These are phyloP conservation scores for Russula griseocarnosa DNA, from an alignment of 768 basidiomycete species.

Conservation along the genomic window DNA sequence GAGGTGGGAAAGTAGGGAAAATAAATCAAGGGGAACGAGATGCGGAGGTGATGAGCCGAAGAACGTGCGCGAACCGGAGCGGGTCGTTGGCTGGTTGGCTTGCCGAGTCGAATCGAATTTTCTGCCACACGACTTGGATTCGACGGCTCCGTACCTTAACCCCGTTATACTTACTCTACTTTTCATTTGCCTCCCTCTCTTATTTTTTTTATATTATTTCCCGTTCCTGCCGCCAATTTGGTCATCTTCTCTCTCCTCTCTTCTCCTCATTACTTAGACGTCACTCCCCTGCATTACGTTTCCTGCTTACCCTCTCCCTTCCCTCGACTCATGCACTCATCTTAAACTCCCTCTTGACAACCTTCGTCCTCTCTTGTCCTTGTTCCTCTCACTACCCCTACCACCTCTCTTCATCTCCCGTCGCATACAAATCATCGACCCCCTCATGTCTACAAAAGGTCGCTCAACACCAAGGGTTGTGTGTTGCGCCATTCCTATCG, in stretches of 20 bases:
- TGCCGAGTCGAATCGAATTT: slow-evolving; percentile 31
- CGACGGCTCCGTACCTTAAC: slow-evolving; percentile 13
- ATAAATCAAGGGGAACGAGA: not conserved
- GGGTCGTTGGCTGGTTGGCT: slow-evolving; percentile 30
- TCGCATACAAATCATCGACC: slow-evolving; percentile 11
- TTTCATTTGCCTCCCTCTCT: not conserved
- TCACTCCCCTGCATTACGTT: slow-evolving; percentile 19
- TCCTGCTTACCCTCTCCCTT: slow-evolving; percentile 2
- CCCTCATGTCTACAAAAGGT: slow-evolving; percentile 52
- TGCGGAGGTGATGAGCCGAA: slow-evolving; percentile 30
- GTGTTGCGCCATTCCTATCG: slow-evolving; percentile 86
- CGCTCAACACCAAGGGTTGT: slow-evolving; percentile 79
- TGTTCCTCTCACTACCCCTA: slow-evolving; percentile 1
- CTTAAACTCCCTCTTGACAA: slow-evolving; percentile 19
- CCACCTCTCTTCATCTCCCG: slow-evolving; percentile 1
- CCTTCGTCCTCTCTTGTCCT: slow-evolving; percentile 1
- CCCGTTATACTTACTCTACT: not conserved
- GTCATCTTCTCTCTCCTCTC: too few relatives aligned
- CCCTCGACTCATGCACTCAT: slow-evolving; percentile 27
- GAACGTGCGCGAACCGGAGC: slow-evolving; percentile 39
- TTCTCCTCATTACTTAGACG: slow-evolving; percentile 2
- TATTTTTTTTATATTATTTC: slow-evolving; percentile 1
- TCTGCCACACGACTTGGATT: slow-evolving; percentile 34
- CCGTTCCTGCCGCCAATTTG: too few relatives aligned
- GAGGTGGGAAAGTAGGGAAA: not conserved